Conservation (phyloP, 495 filamentous ascomycete species). For the Letharia columbiana region DNA sequence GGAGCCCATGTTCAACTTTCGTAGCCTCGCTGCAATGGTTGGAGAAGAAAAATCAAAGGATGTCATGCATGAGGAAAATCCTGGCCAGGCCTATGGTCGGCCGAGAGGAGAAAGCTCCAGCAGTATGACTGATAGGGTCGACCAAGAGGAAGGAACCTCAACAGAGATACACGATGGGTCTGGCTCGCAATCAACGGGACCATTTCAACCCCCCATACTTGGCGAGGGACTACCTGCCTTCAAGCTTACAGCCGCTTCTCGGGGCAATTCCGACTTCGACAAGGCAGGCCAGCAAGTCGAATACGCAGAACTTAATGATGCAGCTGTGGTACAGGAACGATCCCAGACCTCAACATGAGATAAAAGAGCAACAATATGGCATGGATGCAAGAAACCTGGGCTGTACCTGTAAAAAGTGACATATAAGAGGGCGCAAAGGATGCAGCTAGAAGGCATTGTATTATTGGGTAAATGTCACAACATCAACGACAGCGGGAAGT, state of each 20-base stretch:
- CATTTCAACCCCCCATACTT: neutral
- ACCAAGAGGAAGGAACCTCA: neutral
- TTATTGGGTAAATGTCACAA: neutral
- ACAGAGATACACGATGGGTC: neutral
- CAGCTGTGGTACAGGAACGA: neutral
- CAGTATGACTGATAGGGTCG: neutral
- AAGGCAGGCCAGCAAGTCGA: slow-evolving; percentile 3
- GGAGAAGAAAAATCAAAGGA: slow-evolving; percentile 47
- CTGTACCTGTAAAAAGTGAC: neutral
- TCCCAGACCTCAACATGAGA: slow-evolving; percentile 7
- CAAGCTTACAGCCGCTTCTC: slow-evolving; percentile 16
- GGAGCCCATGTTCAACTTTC: slow-evolving; percentile 87
- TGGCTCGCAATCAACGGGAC: neutral
- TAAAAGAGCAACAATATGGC: slow-evolving; percentile 1
- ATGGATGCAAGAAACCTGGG: neutral
- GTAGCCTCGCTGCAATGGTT: slow-evolving; percentile 79
- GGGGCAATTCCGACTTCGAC: slow-evolving; percentile 14
- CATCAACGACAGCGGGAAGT: neutral
- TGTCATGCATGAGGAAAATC: slow-evolving; percentile 37
- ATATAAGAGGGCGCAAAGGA: slow-evolving; percentile 1
- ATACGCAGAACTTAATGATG: slow-evolving; percentile 8
- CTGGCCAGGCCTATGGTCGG: neutral
- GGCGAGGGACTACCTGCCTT: slow-evolving; percentile 7
- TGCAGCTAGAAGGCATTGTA: neutral
- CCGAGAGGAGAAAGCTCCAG: slow-evolving; percentile 16